Base-by-base conservation (phyloP, 495 filamentous ascomycete species). In the Neurospora sp. region DNA sequence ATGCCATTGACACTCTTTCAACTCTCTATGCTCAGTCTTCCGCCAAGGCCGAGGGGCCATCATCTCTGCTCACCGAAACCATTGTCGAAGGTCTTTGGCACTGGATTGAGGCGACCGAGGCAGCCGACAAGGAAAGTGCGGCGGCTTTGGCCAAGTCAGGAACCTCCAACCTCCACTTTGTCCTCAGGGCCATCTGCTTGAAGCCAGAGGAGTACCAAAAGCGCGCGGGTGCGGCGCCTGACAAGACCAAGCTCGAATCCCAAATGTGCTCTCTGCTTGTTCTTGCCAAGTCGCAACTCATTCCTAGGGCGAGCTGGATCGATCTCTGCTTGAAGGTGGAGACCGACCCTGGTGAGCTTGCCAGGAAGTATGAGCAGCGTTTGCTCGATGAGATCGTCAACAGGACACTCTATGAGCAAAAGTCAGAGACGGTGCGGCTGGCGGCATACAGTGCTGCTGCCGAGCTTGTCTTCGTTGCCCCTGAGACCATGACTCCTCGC, bases 401-500 rank as follows among this genome's bases (percentile, higher is more conserved):
- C 9, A 79, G 80, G 68, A 87, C 87, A 3, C 80, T 75, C 20
- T 85, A 84, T 31, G 78, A 82, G 3, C 84, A 85, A 75, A 83
- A 84, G 78, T 83, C 82, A 8, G 79, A 76, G 4, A 72, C 73
- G 20, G 84, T 94, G 71, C 87, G 88, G 70, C 79, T 83, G 14
- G 96, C 96, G 38, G 91, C 94, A 14, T 93, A 89, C 79, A 88
- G 85, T 71, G 92, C 94, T 3, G 91, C 93, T 4, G 93, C 94
- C 44, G 96, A 98, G 72, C 84, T 99, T 69, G 94, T 93, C 6
- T 99, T 99, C 74, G 93, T 99, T 35, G 92, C 95, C 5, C 96
- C 96, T 3, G 93, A 94, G 61, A 82, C 84, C 16, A 91, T 97
- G 81, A 91, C 91, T 16, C 90, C 93, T 3, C 87, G 88, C 9